Conservation (phyloP, 768 basidiomycete genomes). For the Russula emetica region DNA sequence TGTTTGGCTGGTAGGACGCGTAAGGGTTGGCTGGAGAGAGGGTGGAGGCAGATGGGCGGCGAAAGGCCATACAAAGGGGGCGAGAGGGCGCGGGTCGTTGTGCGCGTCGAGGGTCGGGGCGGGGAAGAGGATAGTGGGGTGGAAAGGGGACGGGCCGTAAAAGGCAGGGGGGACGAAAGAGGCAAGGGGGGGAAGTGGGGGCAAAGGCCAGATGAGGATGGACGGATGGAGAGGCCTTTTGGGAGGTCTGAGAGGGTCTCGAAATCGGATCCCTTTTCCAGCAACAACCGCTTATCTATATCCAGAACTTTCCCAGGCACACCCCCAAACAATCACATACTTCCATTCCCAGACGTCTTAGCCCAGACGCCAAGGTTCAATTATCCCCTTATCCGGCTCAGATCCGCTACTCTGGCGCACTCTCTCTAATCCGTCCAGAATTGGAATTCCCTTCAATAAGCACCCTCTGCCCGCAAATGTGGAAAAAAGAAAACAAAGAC, state of each 20-base stretch:
- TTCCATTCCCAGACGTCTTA: conserved; percentile 27
- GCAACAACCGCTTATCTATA: conserved; percentile 31
- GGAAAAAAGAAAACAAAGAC: background rate
- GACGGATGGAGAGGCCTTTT: conserved; percentile 26
- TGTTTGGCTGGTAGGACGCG: conserved; percentile 13
- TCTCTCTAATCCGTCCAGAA: conserved; percentile 10
- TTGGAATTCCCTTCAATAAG: conserved; percentile 14
- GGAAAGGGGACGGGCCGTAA: conserved; percentile 27
- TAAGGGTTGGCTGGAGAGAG: conserved; percentile 19
- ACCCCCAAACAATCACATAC: conserved; percentile 28
- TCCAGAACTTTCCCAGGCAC: conserved; percentile 31
- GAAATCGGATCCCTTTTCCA: conserved; percentile 30
- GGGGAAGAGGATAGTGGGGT: background rate
- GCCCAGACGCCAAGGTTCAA: conserved; percentile 27
- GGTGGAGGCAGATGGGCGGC: conserved; percentile 21
- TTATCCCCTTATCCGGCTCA: conserved; percentile 27
- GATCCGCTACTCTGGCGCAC: conserved; percentile 18
- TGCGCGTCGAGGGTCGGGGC: background rate
- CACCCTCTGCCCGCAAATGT: conserved; percentile 7
- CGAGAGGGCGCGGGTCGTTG: background rate
- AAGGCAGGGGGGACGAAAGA: conserved; percentile 31
- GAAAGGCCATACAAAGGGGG: conserved; percentile 26
- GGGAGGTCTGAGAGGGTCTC: conserved; percentile 28
- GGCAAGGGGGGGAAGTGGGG: conserved; percentile 28
- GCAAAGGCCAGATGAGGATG: conserved; percentile 25